A percentile compares a stretch with the other conserved stretches of the same genome.
These are phyloP conservation scores for Mucor circinelloides DNA, from an alignment of 371 early-diverging fungal species.

Conservation along the genomic window DNA sequence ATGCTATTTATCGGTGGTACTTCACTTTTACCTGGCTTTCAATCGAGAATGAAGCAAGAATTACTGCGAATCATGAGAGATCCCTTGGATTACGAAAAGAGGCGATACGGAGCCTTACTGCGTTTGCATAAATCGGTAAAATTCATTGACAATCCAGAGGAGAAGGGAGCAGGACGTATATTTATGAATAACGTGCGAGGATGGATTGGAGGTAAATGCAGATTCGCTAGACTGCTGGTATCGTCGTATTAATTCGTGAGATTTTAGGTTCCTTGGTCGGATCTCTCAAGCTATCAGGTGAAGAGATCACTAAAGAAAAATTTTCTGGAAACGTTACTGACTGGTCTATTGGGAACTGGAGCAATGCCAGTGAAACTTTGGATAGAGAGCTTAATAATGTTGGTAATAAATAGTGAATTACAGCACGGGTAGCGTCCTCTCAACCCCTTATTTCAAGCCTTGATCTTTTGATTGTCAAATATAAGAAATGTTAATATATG, in stretches of 20 bases:
- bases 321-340: slow-evolving; percentile 67
- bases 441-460: too few relatives aligned
- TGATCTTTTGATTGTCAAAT: too few relatives aligned
- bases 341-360: slow-evolving; percentile 62
- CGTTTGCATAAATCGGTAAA: slow-evolving; percentile 34
- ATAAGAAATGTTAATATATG: too few relatives aligned
- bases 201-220: slow-evolving; percentile 74
- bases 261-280: slow-evolving; percentile 69
- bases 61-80: slow-evolving; percentile 52
- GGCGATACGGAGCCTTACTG: slow-evolving; percentile 30
- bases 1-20: slow-evolving; percentile 83
- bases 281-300: slow-evolving; percentile 68
- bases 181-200: slow-evolving; percentile 71
- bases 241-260: not conserved
- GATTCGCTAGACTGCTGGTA: not conserved
- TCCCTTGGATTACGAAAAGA: slow-evolving; percentile 45
- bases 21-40: slow-evolving; percentile 75
- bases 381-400: slow-evolving; percentile 10
- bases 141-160: slow-evolving; percentile 43
- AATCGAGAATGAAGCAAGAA: slow-evolving; percentile 64
- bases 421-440: too few relatives aligned
- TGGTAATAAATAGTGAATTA: slow-evolving; percentile 6
- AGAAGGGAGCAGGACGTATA: slow-evolving; percentile 54
- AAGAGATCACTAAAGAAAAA: slow-evolving; percentile 65
- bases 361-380: not conserved